Evolutionary conservation across 371 early-diverging fungal genomes (phyloP).

Genomic region (Sporodiniella umbellata): DNA sequence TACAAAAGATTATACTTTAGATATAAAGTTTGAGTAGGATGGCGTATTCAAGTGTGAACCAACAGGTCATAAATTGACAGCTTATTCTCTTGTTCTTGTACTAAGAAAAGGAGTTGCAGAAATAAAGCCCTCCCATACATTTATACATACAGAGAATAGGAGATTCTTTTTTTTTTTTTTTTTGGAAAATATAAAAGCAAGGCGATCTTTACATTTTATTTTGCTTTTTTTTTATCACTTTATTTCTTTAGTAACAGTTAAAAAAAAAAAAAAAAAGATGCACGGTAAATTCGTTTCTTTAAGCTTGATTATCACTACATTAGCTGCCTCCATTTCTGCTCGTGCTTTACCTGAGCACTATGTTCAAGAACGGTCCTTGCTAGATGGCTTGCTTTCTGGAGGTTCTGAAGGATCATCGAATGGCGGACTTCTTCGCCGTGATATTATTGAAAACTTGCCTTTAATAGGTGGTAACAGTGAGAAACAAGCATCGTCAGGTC

Average conservation of each 20-base stretch:
- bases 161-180: background rate
- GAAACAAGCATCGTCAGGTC: too few relatives aligned
- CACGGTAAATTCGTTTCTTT: constrained; percentile 11
- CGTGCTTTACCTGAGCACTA: background rate
- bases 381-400: too few relatives aligned
- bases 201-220: background rate
- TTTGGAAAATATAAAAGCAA: background rate
- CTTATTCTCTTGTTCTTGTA: background rate
- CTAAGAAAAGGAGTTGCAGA: background rate
- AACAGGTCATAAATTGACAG: too few relatives aligned
- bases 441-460: too few relatives aligned
- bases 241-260: background rate
- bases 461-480: too few relatives aligned
- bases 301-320: constrained; percentile 4
- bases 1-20: too few relatives aligned
- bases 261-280: constrained; percentile 1
- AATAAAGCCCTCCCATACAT: background rate
- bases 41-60: too few relatives aligned
- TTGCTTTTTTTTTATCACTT: background rate
- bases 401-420: too few relatives aligned
- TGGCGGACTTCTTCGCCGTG: too few relatives aligned
- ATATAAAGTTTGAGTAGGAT: too few relatives aligned
- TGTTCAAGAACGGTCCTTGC: too few relatives aligned
- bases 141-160: background rate
- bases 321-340: constrained; percentile 2